Evolutionary conservation across 352 stramenopile species (phyloP), one percentile per base, ranked within the genome.

Genomic region (Salisapilia sapeloensis): DNA sequence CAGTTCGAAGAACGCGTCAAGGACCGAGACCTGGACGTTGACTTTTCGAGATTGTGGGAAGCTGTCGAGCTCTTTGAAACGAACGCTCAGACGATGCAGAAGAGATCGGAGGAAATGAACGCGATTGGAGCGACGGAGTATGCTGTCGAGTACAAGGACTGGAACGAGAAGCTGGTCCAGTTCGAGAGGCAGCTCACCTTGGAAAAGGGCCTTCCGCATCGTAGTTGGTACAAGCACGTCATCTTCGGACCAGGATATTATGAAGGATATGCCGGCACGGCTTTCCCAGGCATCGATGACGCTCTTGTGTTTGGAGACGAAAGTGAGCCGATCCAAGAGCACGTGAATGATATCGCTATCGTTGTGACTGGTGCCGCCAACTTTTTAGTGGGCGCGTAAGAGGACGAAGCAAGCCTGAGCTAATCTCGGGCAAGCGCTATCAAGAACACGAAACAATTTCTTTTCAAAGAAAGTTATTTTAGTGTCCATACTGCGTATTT

Each of bases 241-340:
- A 54, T 77, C 33, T 74, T 78, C n/a, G 59, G 59, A 0, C 56
- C 59, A 1, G 59, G 59, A 0, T 74, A 70, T 32, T 75, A 62
- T 40, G 53, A 75, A 16, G 59, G 56, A 29, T 70, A 70, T 28
- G 40, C 40, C 11, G 61, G 56, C 30, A 57, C 56, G 9, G 56
- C 53, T 1, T 72, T 75, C 40, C 58, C 58, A 7, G 57, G 57
- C 4, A 51, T 71, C n/a, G 50, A 53, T 9, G 58, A 71, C 24
- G 43, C 36, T 20, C 45, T 71, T 12, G 48, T 47, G 7, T 71
- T 71, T 23, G 21, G 54, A 5, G 58, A 71, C 33, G 34, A 58
- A 33, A 29, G 15, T 7, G 35, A 29, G 24, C 42, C 39, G 13
- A 54, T 61, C 10, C 58, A 71, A 40, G 31, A 33, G 6, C 58